Base-by-base conservation (phyloP, 2,329 filamentous ascomycete genomes). In the Colletotrichum sp. region DNA sequence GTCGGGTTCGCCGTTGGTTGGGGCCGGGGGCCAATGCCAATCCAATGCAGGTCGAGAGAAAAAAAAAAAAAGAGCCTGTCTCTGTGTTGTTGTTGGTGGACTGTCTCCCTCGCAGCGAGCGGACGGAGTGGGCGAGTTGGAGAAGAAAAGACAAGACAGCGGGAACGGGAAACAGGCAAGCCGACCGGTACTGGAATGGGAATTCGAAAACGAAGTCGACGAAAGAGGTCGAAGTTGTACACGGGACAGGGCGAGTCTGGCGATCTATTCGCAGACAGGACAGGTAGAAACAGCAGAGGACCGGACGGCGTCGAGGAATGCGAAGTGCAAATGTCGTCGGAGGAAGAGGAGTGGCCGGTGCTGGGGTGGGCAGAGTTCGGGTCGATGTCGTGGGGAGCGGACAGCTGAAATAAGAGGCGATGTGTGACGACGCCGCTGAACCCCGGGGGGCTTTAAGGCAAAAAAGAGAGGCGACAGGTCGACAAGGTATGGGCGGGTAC, bases 331-430 rank as follows among this genome's bases (percentile, higher is more conserved):
- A 63, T 43, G 69, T 68, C 43, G 73, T 68, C 56, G 73, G 56
- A 56, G 58, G 26, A 68, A 63, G 73, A 72, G 28, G 69, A 73
- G 69, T 75, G 73, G 63, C 63, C 63, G 73, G 34, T 58, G 69
- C 58, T 75, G 55, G 68, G 67, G 67, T 61, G 61, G 55, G 36
- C 26, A 66, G 43, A 66, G 72, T 62, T 67, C 28, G 38, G n/a
- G 21, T 58, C 24, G 55, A 58, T 28, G 73, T 72, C 62, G 73
- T 43, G 32, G 69, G 56, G 59, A 73, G 69, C 48, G 32, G 62
- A 68, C 73, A 75, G 73, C 73, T 75, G 69, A 75, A 75, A 69
- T 68, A 73, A 75, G 73, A 75, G 73, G 73, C 73, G 34, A 75
- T 56, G 69, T 32, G 63, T 73, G 69, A 73, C 69, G 69, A 64